Evolutionary conservation across 176 grass and related monocot genomes (phyloP).

Genomic region (Bothriochloa decipiens): DNA sequence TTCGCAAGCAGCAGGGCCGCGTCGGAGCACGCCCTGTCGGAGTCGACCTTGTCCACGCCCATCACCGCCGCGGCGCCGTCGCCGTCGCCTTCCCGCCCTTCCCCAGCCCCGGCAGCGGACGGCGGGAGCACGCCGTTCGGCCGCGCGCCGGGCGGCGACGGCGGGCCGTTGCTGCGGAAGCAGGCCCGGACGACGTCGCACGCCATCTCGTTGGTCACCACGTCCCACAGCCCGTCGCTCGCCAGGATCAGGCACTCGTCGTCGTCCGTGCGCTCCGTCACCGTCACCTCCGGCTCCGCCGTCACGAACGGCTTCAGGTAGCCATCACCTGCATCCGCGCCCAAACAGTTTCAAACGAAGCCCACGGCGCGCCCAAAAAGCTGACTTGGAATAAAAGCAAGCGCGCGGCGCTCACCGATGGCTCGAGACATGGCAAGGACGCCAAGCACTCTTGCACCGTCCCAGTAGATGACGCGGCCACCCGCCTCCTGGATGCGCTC

Average conservation of each 20-base stretch:
- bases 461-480: conserved; percentile 71
- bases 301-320: conserved; percentile 79
- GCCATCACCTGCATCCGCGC: conserved; percentile 55
- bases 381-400: not conserved
- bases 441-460: conserved; percentile 70
- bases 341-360: not conserved
- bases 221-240: conserved; percentile 77
- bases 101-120: not conserved
- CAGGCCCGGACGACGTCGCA: conserved; percentile 52
- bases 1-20: conserved; percentile 64
- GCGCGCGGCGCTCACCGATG: conserved; percentile 49
- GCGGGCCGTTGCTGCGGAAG: conserved; percentile 43
- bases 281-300: conserved; percentile 67
- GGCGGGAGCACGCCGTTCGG: conserved; percentile 33
- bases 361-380: not conserved
- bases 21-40: conserved; percentile 45
- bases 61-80: not conserved
- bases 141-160: not conserved
- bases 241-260: conserved; percentile 73
- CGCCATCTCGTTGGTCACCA: conserved; percentile 63
- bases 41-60: conserved; percentile 42
- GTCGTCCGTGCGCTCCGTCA: conserved; percentile 45
- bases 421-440: conserved; percentile 81
- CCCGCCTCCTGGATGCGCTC: conserved; percentile 61
- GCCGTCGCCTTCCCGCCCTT: not conserved